Conservation (phyloP, 768 basidiomycete genomes). For the Polyporus arcularius region DNA sequence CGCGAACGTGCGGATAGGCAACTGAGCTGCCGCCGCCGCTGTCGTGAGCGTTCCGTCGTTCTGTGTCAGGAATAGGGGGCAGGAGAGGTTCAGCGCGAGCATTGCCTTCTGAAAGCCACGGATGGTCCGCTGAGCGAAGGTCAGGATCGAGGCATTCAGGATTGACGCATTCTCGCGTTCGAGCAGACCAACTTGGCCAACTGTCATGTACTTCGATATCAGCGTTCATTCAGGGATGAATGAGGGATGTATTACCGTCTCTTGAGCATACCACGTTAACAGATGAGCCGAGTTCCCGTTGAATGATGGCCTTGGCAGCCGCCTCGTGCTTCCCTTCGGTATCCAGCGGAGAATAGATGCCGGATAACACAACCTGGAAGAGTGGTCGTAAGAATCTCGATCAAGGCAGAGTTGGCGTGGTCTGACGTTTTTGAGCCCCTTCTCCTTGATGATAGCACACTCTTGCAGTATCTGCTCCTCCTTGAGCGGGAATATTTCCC, state of each 20-base stretch:
- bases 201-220: conserved; percentile 26
- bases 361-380: conserved; percentile 43
- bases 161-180: conserved; percentile 71
- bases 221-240: not conserved
- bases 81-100: conserved; percentile 44
- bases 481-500: conserved; percentile 44
- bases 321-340: conserved; percentile 47
- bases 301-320: conserved; percentile 43
- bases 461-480: conserved; percentile 47
- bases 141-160: conserved; percentile 63
- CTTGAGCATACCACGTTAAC: conserved; percentile 31
- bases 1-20: conserved; percentile 63
- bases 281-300: conserved; percentile 40
- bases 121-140: conserved; percentile 59
- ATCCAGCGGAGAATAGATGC: conserved; percentile 53
- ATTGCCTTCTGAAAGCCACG: conserved; percentile 54
- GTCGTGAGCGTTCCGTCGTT: conserved; percentile 59
- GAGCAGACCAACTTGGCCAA: conserved; percentile 58
- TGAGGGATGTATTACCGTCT: conserved; percentile 19
- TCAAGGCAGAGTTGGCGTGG: not conserved
- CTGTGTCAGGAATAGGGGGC: conserved; percentile 59
- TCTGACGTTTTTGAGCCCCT: conserved; percentile 26
- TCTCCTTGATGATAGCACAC: conserved; percentile 39
- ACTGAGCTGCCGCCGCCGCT: conserved; percentile 48
- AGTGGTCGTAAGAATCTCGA: not conserved